A percentile compares a stretch with the other conserved stretches of the same genome.
These are phyloP conservation scores for Magnusiomyces fungicola DNA, from an alignment of 1,139 yeast species.

Conservation along the genomic window DNA sequence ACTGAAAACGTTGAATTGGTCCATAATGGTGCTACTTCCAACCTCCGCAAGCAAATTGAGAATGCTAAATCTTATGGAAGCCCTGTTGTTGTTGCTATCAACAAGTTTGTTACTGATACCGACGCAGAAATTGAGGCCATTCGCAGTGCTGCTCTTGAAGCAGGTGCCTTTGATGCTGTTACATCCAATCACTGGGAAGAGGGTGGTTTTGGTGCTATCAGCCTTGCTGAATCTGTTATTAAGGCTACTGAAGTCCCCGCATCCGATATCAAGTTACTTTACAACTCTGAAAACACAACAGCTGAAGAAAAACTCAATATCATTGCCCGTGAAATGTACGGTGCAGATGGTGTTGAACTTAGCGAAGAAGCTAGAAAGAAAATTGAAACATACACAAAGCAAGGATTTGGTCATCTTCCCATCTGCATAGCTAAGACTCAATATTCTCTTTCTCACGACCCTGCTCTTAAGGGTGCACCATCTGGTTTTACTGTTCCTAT, in stretches of 20 bases:
- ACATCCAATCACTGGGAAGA: constrained; percentile 96
- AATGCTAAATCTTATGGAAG: constrained; percentile 83
- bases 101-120: constrained; percentile 82
- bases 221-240: constrained; percentile 78
- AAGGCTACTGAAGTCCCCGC: constrained; percentile 49
- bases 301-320: constrained; percentile 78
- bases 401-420: constrained; percentile 89
- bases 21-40: constrained; percentile 71
- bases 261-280: constrained; percentile 58
- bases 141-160: constrained; percentile 73
- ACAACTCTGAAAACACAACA: constrained; percentile 57
- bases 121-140: constrained; percentile 78
- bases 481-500: constrained; percentile 92
- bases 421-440: constrained; percentile 98
- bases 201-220: constrained; percentile 93
- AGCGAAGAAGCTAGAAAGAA: constrained; percentile 79
- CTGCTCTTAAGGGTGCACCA: constrained; percentile 90
- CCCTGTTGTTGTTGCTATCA: constrained; percentile 94
- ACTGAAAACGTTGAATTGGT: constrained; percentile 81
- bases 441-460: constrained; percentile 92
- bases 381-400: constrained; percentile 74
- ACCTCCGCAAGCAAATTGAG: constrained; percentile 83
- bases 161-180: constrained; percentile 92
- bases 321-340: constrained; percentile 90
- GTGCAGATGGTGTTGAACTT: constrained; percentile 85